Evolutionary conservation across 192 early-diverging fungal species (phyloP).

Genomic region (Podila epigama): DNA sequence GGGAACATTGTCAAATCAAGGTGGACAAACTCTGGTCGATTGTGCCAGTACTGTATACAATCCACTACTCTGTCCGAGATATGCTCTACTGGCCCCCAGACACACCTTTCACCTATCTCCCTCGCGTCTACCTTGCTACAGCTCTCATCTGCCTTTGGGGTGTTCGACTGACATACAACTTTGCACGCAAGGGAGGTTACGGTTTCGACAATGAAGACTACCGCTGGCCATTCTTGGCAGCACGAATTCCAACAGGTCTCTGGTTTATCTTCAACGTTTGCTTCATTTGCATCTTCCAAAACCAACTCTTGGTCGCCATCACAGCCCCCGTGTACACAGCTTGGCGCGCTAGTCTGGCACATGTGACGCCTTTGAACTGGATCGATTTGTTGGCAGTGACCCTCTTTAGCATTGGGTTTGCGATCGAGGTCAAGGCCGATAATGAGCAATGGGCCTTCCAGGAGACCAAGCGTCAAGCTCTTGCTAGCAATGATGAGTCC

Average conservation of each 20-base stretch:
- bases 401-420: constrained; percentile 57
- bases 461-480: constrained; percentile 56
- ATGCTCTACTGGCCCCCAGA: constrained; percentile 44
- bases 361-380: constrained; percentile 29
- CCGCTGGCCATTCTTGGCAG: constrained; percentile 67
- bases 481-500: constrained; percentile 23
- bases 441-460: constrained; percentile 84
- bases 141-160: constrained; percentile 73
- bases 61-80: constrained; percentile 63
- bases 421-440: constrained; percentile 76
- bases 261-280: constrained; percentile 67
- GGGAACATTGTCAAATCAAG: constrained; percentile 2
- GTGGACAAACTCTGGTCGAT: constrained; percentile 86
- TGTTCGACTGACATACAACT: constrained; percentile 79
- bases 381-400: constrained; percentile 56
- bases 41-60: constrained; percentile 65
- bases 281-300: constrained; percentile 81
- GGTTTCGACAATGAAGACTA: constrained; percentile 73
- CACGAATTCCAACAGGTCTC: neutral
- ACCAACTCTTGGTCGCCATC: constrained; percentile 69
- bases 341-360: constrained; percentile 16
- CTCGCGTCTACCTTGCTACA: constrained; percentile 43
- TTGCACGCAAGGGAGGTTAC: constrained; percentile 81
- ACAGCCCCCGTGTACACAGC: constrained; percentile 59
- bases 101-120: constrained; percentile 11